Conservation (phyloP, 192 early-diverging fungal genomes). For the Backusella mclennaniae region DNA sequence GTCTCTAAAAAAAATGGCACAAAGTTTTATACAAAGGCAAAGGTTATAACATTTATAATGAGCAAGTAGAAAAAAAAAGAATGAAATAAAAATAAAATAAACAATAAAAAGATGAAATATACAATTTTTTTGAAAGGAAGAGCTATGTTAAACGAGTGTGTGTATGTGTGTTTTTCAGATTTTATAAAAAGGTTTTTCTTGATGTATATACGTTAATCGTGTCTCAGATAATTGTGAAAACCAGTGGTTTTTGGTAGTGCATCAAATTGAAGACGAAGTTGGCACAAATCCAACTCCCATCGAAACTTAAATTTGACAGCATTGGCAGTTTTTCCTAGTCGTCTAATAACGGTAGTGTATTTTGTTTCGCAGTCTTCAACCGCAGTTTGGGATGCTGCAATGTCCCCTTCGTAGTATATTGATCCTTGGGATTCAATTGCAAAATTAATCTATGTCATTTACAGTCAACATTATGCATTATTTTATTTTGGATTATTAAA, state of each 20-base stretch:
- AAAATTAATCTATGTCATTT: constrained; percentile 8
- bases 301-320: background rate
- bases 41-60: background rate
- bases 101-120: background rate
- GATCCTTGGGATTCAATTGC: constrained; percentile 22
- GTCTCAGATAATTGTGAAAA: background rate
- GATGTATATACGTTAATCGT: background rate
- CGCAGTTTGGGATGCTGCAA: background rate
- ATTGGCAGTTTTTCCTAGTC: background rate
- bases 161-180: no score
- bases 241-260: background rate
- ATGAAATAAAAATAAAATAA: no score
- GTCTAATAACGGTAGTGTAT: background rate
- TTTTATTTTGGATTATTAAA: background rate
- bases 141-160: no score
- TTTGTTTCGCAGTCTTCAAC: constrained; percentile 4
- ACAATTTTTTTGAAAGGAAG: background rate
- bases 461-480: background rate
- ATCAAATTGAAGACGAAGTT: background rate
- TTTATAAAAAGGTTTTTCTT: background rate
- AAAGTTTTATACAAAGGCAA: background rate
- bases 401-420: constrained; percentile 20
- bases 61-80: background rate
- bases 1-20: background rate
- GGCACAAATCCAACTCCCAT: background rate